Base-by-base conservation (phyloP, 1,139 yeast species). In the Taphrina confusa region DNA sequence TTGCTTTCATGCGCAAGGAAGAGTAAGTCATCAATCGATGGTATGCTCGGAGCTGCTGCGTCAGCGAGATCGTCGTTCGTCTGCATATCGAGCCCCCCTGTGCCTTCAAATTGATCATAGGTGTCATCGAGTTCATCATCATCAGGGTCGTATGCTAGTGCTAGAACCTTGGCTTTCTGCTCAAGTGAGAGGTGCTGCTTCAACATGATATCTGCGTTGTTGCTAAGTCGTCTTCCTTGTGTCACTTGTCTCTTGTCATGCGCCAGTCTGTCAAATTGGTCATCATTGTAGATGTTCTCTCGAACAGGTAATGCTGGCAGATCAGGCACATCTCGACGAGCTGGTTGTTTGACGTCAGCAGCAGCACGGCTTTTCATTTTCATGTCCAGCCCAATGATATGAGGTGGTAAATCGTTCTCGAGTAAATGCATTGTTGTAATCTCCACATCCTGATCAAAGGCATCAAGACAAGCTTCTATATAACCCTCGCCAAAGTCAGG, bases 71-170 rank as follows among this genome's bases (percentile, higher is more conserved):
- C 34, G 20, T 67, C 68, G 11, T 62, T 68, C 25, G 60, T 66
- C 18, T 65, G 68, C 22, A 64, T 66, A 11, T 68, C 72, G 31
- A 65, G 66, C 6, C 67, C 69, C 0, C 64, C 61, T 3, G 56
- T 28, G 28, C 63, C 75, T 62, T 85, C 94, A 36, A 85, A 85
- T 46, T 85, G 95, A 57, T 82, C 85, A 68, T 88, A 88, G 0
- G 95, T 87, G 67, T 89, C 96, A 70, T 88, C 96, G 1, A 87
- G 83, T 65, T 87, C 95, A 63, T 78, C 82, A 67, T 87, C 95
- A 64, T 86, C 92, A 20, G 52, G 52, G 20, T 47, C 54, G 27
- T 55, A 47, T 27, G 39, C 45, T 14, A 56, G 46, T 4, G 42
- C 55, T 12, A 46, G 20, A 12, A 47, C 37, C 45, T 47, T 37